phyloP scores from a whole-genome alignment of 2,329 filamentous ascomycete genomes.

The Penicillium sclerotigenum region DNA sequence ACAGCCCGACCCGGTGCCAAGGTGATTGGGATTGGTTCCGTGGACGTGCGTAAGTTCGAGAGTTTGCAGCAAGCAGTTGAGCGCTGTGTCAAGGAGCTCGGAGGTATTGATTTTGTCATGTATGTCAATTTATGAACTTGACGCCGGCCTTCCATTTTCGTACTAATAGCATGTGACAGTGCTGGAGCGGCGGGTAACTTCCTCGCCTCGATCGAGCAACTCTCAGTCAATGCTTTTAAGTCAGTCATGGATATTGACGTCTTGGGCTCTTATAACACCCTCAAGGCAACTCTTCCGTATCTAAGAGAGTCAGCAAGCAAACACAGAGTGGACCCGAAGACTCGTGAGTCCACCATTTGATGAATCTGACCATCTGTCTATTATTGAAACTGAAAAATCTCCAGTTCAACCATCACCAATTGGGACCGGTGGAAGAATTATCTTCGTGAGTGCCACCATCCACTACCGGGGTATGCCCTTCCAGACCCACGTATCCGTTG shows the following conservation, averaged over 20 bases:
- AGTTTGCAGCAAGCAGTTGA: slow-evolving; percentile 71
- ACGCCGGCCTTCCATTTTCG: neutral
- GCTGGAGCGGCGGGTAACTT: slow-evolving; percentile 97
- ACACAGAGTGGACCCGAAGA: slow-evolving; percentile 58
- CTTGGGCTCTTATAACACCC: slow-evolving; percentile 86
- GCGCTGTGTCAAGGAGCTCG: slow-evolving; percentile 75
- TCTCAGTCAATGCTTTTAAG: slow-evolving; percentile 89
- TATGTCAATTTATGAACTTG: slow-evolving; percentile 42
- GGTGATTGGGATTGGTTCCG: slow-evolving; percentile 76
- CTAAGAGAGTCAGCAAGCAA: slow-evolving; percentile 70
- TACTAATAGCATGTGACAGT: slow-evolving; percentile 45
- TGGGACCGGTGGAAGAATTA: slow-evolving; percentile 73
- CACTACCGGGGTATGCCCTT: slow-evolving; percentile 84
- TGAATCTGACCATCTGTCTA: neutral
- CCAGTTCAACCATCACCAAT: slow-evolving; percentile 39
- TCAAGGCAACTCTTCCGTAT: slow-evolving; percentile 85
- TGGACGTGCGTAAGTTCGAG: slow-evolving; percentile 70
- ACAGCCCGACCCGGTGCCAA: slow-evolving; percentile 73
- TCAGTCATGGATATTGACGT: slow-evolving; percentile 96
- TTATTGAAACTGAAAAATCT: slow-evolving; percentile 7
- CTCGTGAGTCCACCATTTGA: slow-evolving; percentile 32
- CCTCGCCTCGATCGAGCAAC: slow-evolving; percentile 74
- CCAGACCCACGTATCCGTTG: slow-evolving; percentile 85
- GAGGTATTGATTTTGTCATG: slow-evolving; percentile 90
- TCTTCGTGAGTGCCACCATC: slow-evolving; percentile 86